Evolutionary conservation across 768 basidiomycete genomes (phyloP), one percentile per base, ranked within the genome.

Genomic region (Leccinum incarnatum): DNA sequence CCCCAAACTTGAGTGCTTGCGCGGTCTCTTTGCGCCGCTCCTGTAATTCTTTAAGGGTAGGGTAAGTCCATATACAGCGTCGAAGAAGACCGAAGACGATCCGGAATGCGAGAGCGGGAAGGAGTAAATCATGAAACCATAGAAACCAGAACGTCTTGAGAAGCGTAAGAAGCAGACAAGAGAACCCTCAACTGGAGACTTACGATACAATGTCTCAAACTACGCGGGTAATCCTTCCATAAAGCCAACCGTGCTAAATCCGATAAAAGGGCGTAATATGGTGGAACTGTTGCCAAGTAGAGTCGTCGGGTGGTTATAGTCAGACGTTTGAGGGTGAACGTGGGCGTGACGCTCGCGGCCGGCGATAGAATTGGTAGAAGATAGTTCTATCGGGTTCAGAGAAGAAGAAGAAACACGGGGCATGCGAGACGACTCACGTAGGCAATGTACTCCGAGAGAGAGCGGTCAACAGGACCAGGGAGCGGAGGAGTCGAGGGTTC

Each of bases 51-150:
- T 74, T 62, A 14, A 84, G 66, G 19, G 76, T 83, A 9, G 87
- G 86, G 61, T 86, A 83, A 3, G 82, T 76, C 17, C 81, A 75
- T 30, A 87, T 53, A 58, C 76, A 78, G 36, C 79, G 77, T 40
- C 78, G 77, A 30, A 83, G 36, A 50, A 88, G 77, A 42, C 77
- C 64, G 60, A 78, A 81, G 29, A 82, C 64, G 14, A 87, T 67
- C 37, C 77, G 75, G 45, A 81, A 67, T 51, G 86, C 59, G 25
- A 85, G 66, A 8, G 78, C 76, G 12, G 88, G 80, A 12, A 82
- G 73, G 4, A 89, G 75, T 14, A 85, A 65, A 63, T 87, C 77
- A 53, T 81, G 65, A 69, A 81, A 81, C 87, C 87, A 89, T 15
- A 87, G 64, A 36, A 78, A 69, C 88, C 88, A 89, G 62, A 81